phyloP scores from a whole-genome alignment of 176 grass and related monocot genomes.

The bread wheat (Triticum aestivum) region DNA sequence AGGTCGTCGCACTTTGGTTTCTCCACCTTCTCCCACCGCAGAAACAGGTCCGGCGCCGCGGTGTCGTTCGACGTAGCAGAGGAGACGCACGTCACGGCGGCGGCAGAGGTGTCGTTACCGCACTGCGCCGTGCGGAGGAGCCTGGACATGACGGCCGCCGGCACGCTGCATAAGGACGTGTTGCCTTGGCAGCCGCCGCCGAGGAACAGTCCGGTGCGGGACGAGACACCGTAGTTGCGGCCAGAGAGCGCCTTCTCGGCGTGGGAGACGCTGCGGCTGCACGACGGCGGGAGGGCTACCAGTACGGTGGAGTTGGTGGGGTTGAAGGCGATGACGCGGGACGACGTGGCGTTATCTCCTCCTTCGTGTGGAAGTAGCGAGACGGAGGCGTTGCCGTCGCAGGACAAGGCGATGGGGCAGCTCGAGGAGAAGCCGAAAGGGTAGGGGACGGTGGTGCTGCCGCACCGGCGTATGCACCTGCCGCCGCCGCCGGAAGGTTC shows the following conservation, averaged over 20 bases:
- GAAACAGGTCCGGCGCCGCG: background rate
- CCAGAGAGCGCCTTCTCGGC: slow-evolving; percentile 10
- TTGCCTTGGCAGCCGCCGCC: background rate
- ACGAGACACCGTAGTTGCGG: slow-evolving; percentile 37
- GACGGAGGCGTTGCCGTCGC: too few species aligned
- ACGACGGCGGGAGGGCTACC: background rate
- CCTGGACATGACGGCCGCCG: background rate
- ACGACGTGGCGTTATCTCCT: background rate
- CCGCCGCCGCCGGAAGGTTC: too few species aligned
- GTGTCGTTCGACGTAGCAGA: too few species aligned
- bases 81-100: slow-evolving; percentile 26
- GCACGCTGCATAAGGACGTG: background rate
- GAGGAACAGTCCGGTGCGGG: slow-evolving; percentile 43
- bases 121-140: background rate
- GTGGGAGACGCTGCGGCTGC: slow-evolving; percentile 18
- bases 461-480: too few species aligned
- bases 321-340: slow-evolving; percentile 27
- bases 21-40: background rate
- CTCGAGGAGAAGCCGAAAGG: too few species aligned
- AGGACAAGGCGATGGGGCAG: too few species aligned
- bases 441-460: too few species aligned
- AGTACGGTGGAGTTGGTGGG: background rate
- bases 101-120: background rate
- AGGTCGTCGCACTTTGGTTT: background rate
- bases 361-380: too few species aligned